These are phyloP conservation scores for Akanthomyces lecanii DNA, from an alignment of 2,329 filamentous ascomycete species.

Conservation along the genomic window DNA sequence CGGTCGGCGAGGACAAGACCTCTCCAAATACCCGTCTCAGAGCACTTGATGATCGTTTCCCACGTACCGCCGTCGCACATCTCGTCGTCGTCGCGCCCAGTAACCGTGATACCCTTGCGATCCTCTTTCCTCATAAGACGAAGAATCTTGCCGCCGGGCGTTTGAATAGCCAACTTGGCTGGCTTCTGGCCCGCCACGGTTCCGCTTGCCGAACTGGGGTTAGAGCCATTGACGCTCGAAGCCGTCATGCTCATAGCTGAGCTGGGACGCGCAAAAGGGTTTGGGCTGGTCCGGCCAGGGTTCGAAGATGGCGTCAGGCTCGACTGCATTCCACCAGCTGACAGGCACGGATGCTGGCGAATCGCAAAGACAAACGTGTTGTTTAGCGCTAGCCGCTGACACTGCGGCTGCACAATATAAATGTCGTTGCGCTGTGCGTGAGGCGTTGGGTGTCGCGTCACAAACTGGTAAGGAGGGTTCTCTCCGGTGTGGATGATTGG, in stretches of 20 bases:
- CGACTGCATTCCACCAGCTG: constrained; percentile 30
- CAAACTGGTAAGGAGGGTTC: constrained; percentile 91
- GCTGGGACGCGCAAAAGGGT: constrained; percentile 57
- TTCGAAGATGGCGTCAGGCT: constrained; percentile 44
- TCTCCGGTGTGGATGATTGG: constrained; percentile 86
- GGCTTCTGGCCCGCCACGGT: constrained; percentile 68
- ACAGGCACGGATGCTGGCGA: constrained; percentile 77
- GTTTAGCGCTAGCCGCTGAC: constrained; percentile 79
- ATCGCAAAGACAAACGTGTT: constrained; percentile 98
- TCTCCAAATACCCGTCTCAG: constrained; percentile 75
- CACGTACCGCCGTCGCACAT: constrained; percentile 68
- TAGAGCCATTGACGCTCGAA: constrained; percentile 54
- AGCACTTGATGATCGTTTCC: constrained; percentile 90
- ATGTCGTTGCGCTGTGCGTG: constrained; percentile 97
- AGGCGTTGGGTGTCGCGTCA: constrained; percentile 88
- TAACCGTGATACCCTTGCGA: constrained; percentile 49
- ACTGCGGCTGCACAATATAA: constrained; percentile 95
- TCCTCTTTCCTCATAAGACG: constrained; percentile 79
- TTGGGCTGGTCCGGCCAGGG: constrained; percentile 48
- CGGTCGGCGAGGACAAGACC: constrained; percentile 78
- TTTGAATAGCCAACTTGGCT: constrained; percentile 92
- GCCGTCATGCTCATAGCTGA: constrained; percentile 63
- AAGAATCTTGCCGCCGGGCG: constrained; percentile 89
- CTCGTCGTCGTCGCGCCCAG: constrained; percentile 49
- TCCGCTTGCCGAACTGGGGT: constrained; percentile 50